These are phyloP conservation scores for Fragaria nilgerrensis DNA, from an alignment of 306 rosid species.

Conservation along the genomic window DNA sequence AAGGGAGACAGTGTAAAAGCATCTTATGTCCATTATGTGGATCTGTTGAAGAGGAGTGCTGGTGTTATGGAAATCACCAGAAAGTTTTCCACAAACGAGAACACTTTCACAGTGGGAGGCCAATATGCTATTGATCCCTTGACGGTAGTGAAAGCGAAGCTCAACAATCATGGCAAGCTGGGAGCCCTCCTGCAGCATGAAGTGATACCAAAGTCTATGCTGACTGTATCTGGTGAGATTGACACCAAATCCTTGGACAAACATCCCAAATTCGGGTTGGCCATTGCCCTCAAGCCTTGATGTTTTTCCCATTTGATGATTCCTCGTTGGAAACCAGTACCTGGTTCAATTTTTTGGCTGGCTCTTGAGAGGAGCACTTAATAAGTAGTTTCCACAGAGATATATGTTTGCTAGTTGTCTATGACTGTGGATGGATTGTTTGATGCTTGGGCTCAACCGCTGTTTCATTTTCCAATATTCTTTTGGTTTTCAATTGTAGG, in stretches of 20 bases:
- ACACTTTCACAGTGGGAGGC: slow-evolving; percentile 87
- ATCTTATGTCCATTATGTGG: slow-evolving; percentile 74
- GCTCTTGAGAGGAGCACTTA: slow-evolving; percentile 54
- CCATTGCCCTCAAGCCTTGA: slow-evolving; percentile 89
- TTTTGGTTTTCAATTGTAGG: slow-evolving; percentile 25
- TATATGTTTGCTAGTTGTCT: slow-evolving; percentile 33
- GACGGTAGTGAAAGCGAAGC: slow-evolving; percentile 78
- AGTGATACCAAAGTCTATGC: slow-evolving; percentile 76
- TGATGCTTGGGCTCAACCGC: slow-evolving; percentile 24
- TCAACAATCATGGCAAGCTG: slow-evolving; percentile 78
- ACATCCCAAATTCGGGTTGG: slow-evolving; percentile 81
- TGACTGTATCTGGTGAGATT: slow-evolving; percentile 88
- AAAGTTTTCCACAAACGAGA: slow-evolving; percentile 82
- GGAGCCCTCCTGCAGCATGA: slow-evolving; percentile 91
- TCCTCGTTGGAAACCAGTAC: slow-evolving; percentile 23
- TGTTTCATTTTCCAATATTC: slow-evolving; percentile 25
- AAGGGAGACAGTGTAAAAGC: slow-evolving; percentile 86
- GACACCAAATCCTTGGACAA: slow-evolving; percentile 85
- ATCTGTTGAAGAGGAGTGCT: slow-evolving; percentile 65
- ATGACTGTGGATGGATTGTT: slow-evolving; percentile 52
- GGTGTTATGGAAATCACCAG: slow-evolving; percentile 76
- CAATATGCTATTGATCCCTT: slow-evolving; percentile 66
- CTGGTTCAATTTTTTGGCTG: slow-evolving; percentile 57
- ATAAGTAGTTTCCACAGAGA: slow-evolving; percentile 70
- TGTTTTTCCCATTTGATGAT: slow-evolving; percentile 19